A percentile compares a stretch with the other conserved stretches of the same genome.
Conservation (phyloP, 1,284 basidiomycete genomes). For the Irpex rosettiformis region DNA sequence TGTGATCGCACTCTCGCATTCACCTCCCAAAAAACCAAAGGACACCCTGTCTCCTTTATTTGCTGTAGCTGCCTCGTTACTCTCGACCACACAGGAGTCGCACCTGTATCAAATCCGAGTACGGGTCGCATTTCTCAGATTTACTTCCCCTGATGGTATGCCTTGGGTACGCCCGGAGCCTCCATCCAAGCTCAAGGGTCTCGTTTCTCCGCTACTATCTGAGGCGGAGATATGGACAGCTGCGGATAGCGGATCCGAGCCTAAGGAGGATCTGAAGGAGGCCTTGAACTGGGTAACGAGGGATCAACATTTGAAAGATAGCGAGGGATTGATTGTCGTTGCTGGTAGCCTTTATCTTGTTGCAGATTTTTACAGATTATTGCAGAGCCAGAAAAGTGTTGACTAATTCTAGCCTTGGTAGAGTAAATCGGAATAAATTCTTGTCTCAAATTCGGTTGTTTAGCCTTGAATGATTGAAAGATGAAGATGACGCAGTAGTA, state of each 20-base stretch:
- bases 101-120: conserved; percentile 22
- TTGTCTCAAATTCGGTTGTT: too few relatives aligned
- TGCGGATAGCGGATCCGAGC: conserved; percentile 24
- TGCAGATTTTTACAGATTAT: conserved; percentile 79
- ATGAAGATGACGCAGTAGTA: background rate
- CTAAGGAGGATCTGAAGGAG: conserved; percentile 10
- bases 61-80: conserved; percentile 10
- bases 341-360: conserved; percentile 92
- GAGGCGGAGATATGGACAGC: conserved; percentile 40
- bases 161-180: conserved; percentile 80
- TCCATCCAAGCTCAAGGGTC: conserved; percentile 43
- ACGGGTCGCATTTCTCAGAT: conserved; percentile 54
- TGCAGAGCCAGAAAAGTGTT: conserved; percentile 5
- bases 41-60: conserved; percentile 71
- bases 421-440: background rate
- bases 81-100: conserved; percentile 15
- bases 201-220: conserved; percentile 39
- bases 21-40: conserved; percentile 74
- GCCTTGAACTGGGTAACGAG: conserved; percentile 22
- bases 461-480: background rate
- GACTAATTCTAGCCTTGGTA: too few relatives aligned
- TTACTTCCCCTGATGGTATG: conserved; percentile 82
- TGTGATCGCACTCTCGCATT: conserved; percentile 76
- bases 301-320: conserved; percentile 19
- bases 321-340: conserved; percentile 55